These are phyloP conservation scores for Pleurotus sapidus DNA, from an alignment of 768 basidiomycete species.

Conservation along the genomic window DNA sequence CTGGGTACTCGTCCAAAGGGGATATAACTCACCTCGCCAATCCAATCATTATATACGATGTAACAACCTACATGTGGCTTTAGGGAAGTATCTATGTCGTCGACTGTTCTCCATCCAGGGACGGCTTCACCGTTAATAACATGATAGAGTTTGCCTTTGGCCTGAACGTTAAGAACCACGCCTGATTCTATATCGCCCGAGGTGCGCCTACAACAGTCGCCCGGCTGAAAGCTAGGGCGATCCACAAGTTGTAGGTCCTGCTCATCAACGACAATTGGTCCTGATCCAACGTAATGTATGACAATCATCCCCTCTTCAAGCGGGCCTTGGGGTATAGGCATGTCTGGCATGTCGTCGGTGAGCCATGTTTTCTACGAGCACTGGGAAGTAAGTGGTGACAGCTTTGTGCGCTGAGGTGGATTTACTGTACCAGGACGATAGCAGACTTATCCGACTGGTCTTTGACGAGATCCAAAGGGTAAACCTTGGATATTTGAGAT, in stretches of 20 bases:
- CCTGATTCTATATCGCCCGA: slow-evolving; percentile 74
- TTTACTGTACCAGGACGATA: slow-evolving; percentile 58
- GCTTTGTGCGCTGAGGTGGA: neutral
- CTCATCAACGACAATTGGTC: slow-evolving; percentile 66
- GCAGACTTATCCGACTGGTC: slow-evolving; percentile 44
- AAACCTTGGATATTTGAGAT: slow-evolving; percentile 41
- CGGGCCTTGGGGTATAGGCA: slow-evolving; percentile 50
- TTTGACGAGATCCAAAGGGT: slow-evolving; percentile 66
- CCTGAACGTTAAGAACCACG: slow-evolving; percentile 62
- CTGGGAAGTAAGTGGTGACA: neutral
- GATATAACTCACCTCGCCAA: slow-evolving; percentile 71
- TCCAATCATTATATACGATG: slow-evolving; percentile 81
- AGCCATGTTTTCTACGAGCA: slow-evolving; percentile 80
- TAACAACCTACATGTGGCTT: slow-evolving; percentile 78
- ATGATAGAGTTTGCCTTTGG: slow-evolving; percentile 70
- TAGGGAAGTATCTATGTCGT: slow-evolving; percentile 53
- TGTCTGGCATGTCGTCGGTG: slow-evolving; percentile 54
- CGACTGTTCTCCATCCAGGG: slow-evolving; percentile 58
- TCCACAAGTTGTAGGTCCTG: slow-evolving; percentile 68
- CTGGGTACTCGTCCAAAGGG: neutral
- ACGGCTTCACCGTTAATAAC: slow-evolving; percentile 62
- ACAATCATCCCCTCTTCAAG: slow-evolving; percentile 80
- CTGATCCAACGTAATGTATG: slow-evolving; percentile 59
- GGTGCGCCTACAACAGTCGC: slow-evolving; percentile 80
- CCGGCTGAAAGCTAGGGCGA: slow-evolving; percentile 64